A percentile compares a stretch with the other conserved stretches of the same genome.
Conservation (phyloP, 164 flowering plant genomes). For the Magnolia officinalis region DNA sequence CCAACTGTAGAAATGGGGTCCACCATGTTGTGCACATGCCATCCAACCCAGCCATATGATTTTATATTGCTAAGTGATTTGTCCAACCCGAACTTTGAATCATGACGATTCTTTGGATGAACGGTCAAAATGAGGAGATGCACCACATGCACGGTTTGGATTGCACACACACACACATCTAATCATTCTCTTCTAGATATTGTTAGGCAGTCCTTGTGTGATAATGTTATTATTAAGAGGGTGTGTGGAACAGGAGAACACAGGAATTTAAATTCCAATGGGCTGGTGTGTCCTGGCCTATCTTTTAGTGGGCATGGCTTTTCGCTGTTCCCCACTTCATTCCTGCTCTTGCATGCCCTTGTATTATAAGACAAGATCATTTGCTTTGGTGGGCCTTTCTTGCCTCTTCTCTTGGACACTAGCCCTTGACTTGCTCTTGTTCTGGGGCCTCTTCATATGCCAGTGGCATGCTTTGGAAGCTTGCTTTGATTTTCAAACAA, state of each 20-base stretch:
- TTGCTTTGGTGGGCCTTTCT: not conserved
- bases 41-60: too few species aligned
- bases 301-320: conserved; percentile 11
- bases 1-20: too few species aligned
- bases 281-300: conserved; percentile 6
- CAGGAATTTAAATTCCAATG: conserved; percentile 1
- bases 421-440: not conserved
- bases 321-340: conserved; percentile 12
- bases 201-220: too few species aligned
- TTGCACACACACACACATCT: too few species aligned
- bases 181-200: too few species aligned
- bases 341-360: not conserved
- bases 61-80: too few species aligned
- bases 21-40: too few species aligned
- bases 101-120: too few species aligned
- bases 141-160: too few species aligned
- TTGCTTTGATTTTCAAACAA: not conserved
- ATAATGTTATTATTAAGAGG: too few species aligned
- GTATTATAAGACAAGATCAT: not conserved
- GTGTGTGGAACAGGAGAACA: not conserved
- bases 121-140: too few species aligned
- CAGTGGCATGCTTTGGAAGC: not conserved
- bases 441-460: not conserved
- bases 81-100: too few species aligned
- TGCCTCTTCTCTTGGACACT: not conserved